phyloP scores from a whole-genome alignment of 2,329 filamentous ascomycete species.

The Xenoacremonium recifei region DNA sequence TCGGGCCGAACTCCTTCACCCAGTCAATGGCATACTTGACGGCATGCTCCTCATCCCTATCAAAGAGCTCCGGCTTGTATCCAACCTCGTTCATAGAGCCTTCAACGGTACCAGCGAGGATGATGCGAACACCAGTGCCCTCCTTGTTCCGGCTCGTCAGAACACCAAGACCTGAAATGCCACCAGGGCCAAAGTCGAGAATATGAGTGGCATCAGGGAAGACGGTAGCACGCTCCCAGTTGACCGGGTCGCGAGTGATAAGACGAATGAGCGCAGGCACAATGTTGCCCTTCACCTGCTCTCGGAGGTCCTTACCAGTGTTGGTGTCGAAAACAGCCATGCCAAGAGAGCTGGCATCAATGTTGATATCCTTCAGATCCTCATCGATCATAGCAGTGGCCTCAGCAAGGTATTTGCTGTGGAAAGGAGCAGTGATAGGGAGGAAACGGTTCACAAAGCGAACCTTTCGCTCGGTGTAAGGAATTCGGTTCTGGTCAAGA shows the following conservation, averaged over 20 bases:
- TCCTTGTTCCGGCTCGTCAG: constrained; percentile 99
- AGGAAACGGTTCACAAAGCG: constrained; percentile 97
- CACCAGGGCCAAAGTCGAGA: constrained; percentile 93
- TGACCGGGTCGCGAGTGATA: constrained; percentile 90
- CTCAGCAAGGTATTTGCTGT: constrained; percentile 87
- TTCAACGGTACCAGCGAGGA: constrained; percentile 89
- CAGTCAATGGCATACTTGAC: constrained; percentile 95
- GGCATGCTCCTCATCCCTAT: constrained; percentile 91
- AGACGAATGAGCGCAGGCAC: constrained; percentile 85
- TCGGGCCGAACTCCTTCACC: constrained; percentile 97
- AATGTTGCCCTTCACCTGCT: constrained; percentile 70
- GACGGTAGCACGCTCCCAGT: constrained; percentile 93
- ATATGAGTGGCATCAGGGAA: constrained; percentile 93
- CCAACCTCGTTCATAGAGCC: constrained; percentile 88
- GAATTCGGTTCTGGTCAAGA: constrained; percentile 90
- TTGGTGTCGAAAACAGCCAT: constrained; percentile 91
- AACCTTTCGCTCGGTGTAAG: constrained; percentile 92
- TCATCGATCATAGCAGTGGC: constrained; percentile 81
- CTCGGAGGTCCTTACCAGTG: constrained; percentile 79
- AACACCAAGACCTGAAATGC: constrained; percentile 92
- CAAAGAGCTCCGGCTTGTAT: constrained; percentile 97
- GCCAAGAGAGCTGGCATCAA: constrained; percentile 69
- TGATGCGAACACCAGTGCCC: constrained; percentile 93
- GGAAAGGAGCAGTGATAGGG: constrained; percentile 96
- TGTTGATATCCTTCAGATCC: constrained; percentile 79